Evolutionary conservation across 257 asterid species (phyloP).

Genomic region (Rauvolfia tetraphylla): DNA sequence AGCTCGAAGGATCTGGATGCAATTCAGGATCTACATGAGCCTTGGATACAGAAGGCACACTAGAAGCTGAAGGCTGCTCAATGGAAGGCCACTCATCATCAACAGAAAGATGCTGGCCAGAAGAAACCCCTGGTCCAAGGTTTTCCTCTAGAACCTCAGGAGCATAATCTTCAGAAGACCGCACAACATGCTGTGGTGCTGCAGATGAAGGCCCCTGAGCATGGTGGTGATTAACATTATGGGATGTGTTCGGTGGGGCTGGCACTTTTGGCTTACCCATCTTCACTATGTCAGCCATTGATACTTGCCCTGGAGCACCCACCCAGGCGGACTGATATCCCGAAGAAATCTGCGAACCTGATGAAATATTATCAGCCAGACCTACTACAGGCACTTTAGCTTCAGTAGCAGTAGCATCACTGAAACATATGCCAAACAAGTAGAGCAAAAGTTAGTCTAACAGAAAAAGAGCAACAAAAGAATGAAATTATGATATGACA

Average conservation of each 20-base stretch:
- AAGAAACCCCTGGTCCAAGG: slow-evolving; percentile 35
- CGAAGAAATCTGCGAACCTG: slow-evolving; percentile 43
- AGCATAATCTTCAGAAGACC: slow-evolving; percentile 36
- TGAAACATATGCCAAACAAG: slow-evolving; percentile 29
- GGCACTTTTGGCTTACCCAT: slow-evolving; percentile 70
- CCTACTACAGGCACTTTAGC: slow-evolving; percentile 36
- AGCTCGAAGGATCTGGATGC: slow-evolving; percentile 43
- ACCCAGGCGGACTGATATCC: slow-evolving; percentile 63
- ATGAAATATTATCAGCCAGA: slow-evolving; percentile 36
- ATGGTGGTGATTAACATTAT: slow-evolving; percentile 34
- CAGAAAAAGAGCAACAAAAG: neutral
- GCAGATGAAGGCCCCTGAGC: slow-evolving; percentile 35
- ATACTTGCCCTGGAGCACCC: slow-evolving; percentile 69
- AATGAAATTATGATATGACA: neutral
- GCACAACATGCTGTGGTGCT: slow-evolving; percentile 25
- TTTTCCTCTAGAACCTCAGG: slow-evolving; percentile 30
- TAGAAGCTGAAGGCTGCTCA: slow-evolving; percentile 47
- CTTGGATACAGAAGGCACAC: slow-evolving; percentile 36
- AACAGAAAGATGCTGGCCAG: slow-evolving; percentile 40
- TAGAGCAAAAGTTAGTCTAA: neutral
- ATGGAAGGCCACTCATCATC: slow-evolving; percentile 72
- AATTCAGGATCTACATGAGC: slow-evolving; percentile 38
- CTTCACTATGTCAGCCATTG: slow-evolving; percentile 97
- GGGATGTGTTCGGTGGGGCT: slow-evolving; percentile 38
- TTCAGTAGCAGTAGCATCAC: slow-evolving; percentile 47